Conservation (phyloP, 805 yeast species). For the Kluyveromyces dobzhanskii region DNA sequence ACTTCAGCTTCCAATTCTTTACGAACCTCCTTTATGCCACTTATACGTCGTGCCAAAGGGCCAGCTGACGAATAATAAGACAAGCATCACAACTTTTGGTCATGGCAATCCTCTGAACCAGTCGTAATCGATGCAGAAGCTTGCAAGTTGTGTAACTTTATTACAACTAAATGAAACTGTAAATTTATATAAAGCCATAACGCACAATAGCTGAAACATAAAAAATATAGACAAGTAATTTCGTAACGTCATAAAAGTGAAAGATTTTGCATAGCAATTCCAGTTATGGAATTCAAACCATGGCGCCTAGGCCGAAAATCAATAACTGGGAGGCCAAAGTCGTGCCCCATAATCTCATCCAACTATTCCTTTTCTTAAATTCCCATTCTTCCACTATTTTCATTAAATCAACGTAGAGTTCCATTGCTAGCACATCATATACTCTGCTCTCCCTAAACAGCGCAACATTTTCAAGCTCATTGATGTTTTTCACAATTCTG, state of each 20-base stretch:
- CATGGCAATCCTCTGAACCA: too few relatives aligned
- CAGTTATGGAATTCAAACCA: slow-evolving; percentile 40
- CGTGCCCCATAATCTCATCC: slow-evolving; percentile 49
- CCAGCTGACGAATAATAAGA: too few relatives aligned
- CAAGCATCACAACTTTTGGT: too few relatives aligned
- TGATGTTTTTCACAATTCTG: slow-evolving; percentile 39
- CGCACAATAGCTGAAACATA: background rate
- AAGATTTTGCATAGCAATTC: background rate
- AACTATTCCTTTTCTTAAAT: slow-evolving; percentile 34
- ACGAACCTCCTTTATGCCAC: slow-evolving; percentile 30
- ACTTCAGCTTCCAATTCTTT: slow-evolving; percentile 6
- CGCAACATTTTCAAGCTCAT: slow-evolving; percentile 34
- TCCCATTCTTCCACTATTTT: slow-evolving; percentile 50
- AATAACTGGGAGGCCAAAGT: slow-evolving; percentile 50
- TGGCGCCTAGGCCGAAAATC: slow-evolving; percentile 51
- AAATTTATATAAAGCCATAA: too few relatives aligned
- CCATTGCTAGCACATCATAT: slow-evolving; percentile 45
- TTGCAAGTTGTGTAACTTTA: too few relatives aligned
- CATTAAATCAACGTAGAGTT: slow-evolving; percentile 47
- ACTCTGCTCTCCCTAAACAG: slow-evolving; percentile 34
- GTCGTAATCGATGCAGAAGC: too few relatives aligned
- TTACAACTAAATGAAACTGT: too few relatives aligned
- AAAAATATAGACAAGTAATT: background rate
- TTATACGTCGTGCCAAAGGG: slow-evolving; percentile 11
- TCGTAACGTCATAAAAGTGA: background rate